Evolutionary conservation across 1,284 basidiomycete species (phyloP), one percentile per base, ranked within the genome.

Genomic region (Ceratobasidium sp.): DNA sequence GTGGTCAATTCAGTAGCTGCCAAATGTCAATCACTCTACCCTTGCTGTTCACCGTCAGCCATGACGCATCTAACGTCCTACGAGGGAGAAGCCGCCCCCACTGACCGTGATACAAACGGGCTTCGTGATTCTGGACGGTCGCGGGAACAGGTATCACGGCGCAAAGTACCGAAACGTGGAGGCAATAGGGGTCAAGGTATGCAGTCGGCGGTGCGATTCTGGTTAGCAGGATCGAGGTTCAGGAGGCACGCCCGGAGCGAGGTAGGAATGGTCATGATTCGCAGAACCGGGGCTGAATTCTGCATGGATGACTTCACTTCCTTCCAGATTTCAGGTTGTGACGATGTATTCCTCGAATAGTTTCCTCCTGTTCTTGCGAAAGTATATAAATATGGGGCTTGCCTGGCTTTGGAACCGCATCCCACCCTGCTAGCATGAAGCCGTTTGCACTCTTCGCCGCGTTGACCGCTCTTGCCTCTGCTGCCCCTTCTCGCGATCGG

Each of bases 401-500:
- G 2, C 41, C 49, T 61, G 19, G 56, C 43, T 14, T 19, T 24
- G 11, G 14, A 48, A 24, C 41, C 19, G 31, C n/a, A 49, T 31
- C 43, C 39, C 56, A 58, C 7, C 41, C 49, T n/a, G 13, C 53
- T 22, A 31, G 4, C 54, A 71, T 71, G 68, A 71, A 71, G 68
- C 46, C 53, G 16, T 43, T 58, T 22, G 68, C 68, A 2, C 29
- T 71, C 24, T 29, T 71, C 27, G 43, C 56, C 27, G 43, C 46
- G 8, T 34, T 71, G 13, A 19, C 68, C 37, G 11, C 56, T 27
- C 48, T 71, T 19, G 56, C 43, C 5, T 56, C 29, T 31, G 68
- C 68, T 51, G 54, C 68, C 29, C 68, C 68, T 24, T 22, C 56
- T 37, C 68, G 68, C 41, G 43, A 59, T 49, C 53, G 68, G 19